phyloP scores from a whole-genome alignment of 768 basidiomycete genomes.

The Termitomyces sp. region DNA sequence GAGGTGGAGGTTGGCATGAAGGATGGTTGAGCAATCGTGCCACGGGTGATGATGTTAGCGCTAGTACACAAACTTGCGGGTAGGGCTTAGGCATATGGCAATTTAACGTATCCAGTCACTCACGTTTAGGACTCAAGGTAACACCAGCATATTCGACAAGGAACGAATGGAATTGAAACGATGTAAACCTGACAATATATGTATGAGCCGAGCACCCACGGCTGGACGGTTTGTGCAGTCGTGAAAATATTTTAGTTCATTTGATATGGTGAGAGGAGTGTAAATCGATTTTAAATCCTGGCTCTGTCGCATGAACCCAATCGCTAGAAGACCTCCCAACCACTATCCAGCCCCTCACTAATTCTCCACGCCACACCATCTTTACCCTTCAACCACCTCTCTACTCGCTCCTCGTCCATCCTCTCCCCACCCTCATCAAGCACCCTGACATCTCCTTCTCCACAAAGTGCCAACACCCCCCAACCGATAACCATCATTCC shows the following conservation, averaged over 20 bases:
- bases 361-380: conserved; percentile 50
- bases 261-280: neutral
- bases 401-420: conserved; percentile 42
- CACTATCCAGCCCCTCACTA: conserved; percentile 52
- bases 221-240: too few species aligned
- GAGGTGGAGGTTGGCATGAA: conserved; percentile 50
- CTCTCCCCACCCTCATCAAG: conserved; percentile 51
- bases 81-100: conserved; percentile 48
- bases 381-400: conserved; percentile 54
- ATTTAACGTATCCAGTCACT: neutral
- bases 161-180: neutral
- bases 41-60: conserved; percentile 61
- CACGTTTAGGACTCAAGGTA: too few species aligned
- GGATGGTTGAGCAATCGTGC: conserved; percentile 63
- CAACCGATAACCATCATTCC: conserved; percentile 97
- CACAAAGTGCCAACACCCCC: conserved; percentile 76
- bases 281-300: neutral
- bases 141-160: neutral
- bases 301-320: neutral
- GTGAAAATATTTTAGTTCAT: too few species aligned
- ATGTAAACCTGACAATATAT: neutral
- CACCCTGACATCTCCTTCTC: conserved; percentile 61
- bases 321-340: conserved; percentile 24
- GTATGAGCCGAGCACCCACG: too few species aligned
- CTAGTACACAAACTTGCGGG: conserved; percentile 96